phyloP scores from a whole-genome alignment of 768 basidiomycete species.

The Macrolepiota fuliginosa region DNA sequence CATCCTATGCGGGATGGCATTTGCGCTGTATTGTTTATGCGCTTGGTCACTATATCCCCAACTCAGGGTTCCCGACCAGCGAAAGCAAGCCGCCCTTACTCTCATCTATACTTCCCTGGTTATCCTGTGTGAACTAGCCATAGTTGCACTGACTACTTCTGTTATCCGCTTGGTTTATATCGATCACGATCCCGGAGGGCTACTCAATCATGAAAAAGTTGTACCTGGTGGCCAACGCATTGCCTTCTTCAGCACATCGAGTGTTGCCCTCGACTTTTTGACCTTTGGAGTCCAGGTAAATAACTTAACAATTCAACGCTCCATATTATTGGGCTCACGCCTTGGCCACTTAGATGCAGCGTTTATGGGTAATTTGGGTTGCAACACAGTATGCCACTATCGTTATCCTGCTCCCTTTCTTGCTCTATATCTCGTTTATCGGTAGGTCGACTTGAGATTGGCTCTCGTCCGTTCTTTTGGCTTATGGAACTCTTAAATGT shows the following conservation, averaged over 20 bases:
- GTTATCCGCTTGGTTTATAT: background rate
- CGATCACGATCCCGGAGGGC: background rate
- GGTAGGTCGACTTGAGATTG: background rate
- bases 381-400: background rate
- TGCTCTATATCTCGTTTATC: background rate
- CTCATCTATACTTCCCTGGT: background rate
- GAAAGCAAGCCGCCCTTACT: background rate
- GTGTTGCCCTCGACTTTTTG: background rate
- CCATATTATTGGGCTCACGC: background rate
- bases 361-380: slow-evolving; percentile 5
- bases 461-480: too few relatives aligned
- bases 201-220: background rate
- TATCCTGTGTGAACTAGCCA: background rate
- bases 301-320: background rate
- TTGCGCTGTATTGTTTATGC: background rate
- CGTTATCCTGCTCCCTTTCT: background rate
- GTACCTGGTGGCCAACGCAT: background rate
- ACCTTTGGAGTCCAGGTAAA: background rate
- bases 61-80: background rate
- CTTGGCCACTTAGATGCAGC: background rate
- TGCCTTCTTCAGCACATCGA: background rate
- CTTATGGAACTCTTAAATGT: background rate
- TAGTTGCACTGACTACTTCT: background rate
- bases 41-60: background rate
- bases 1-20: background rate